phyloP scores from a whole-genome alignment of 352 stramenopile genomes.

The Phytophthora ohioensis region DNA sequence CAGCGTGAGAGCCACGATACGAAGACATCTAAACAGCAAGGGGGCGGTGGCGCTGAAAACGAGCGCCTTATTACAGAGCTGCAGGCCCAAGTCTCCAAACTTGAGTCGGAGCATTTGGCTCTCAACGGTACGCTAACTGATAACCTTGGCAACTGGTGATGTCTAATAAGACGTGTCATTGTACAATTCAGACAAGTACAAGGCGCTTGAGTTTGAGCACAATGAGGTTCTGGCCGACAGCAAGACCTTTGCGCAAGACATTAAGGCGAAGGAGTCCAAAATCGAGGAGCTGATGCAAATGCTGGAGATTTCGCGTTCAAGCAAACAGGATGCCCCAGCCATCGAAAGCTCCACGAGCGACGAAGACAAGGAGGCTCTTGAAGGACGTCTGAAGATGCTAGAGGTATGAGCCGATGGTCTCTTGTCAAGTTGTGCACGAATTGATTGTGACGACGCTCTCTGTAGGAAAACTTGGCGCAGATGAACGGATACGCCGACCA shows the following conservation, averaged over 20 bases:
- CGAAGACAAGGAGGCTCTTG: slow-evolving; percentile 36
- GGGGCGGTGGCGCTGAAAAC: not conserved
- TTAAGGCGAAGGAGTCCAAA: slow-evolving; percentile 42
- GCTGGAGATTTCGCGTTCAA: slow-evolving; percentile 33
- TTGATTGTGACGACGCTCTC: slow-evolving; percentile 10
- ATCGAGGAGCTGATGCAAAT: slow-evolving; percentile 51
- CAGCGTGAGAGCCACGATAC: not conserved
- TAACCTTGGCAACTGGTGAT: not conserved
- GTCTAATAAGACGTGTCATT: not conserved
- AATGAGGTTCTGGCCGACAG: slow-evolving; percentile 5
- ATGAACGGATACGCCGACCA: slow-evolving; percentile 86
- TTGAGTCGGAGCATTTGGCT: slow-evolving; percentile 29
- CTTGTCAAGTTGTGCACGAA: not conserved
- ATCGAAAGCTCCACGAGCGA: not conserved
- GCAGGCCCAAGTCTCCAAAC: slow-evolving; percentile 22
- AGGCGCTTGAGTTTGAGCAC: slow-evolving; percentile 37
- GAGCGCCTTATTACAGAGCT: slow-evolving; percentile 17
- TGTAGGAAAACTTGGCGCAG: slow-evolving; percentile 77
- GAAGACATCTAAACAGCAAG: slow-evolving; percentile 5
- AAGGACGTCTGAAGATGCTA: slow-evolving; percentile 66
- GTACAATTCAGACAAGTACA: slow-evolving; percentile 40
- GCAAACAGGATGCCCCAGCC: slow-evolving; percentile 1
- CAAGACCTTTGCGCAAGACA: slow-evolving; percentile 19
- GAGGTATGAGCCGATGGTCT: slow-evolving; percentile 48
- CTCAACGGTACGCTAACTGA: slow-evolving; percentile 25